Conservation (phyloP, 176 grass and related monocot species). For the Triticum timopheevii region DNA sequence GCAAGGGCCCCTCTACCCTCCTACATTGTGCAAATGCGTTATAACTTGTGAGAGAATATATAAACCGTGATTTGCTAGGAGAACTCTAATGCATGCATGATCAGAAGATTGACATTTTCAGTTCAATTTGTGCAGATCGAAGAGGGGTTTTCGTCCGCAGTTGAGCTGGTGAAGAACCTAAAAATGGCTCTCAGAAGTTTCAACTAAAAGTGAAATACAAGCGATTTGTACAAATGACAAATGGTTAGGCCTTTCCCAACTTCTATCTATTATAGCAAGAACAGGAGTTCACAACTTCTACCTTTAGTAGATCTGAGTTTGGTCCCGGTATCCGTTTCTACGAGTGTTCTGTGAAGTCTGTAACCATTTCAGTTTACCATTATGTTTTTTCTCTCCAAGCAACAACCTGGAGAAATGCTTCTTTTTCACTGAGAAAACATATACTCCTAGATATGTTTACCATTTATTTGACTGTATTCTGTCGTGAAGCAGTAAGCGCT, state of each 20-base stretch:
- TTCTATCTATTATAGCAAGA: too few species aligned
- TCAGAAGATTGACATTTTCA: background rate
- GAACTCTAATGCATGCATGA: background rate
- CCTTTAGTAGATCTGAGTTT: background rate
- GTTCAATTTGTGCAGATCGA: constrained; percentile 47
- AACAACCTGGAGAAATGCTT: too few species aligned
- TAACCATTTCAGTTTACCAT: background rate
- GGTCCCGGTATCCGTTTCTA: background rate
- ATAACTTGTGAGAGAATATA: background rate
- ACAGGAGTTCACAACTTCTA: too few species aligned
- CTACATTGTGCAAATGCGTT: too few species aligned
- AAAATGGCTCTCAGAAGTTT: constrained; percentile 41
- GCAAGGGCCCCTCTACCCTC: background rate
- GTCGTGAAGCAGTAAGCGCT: too few species aligned
- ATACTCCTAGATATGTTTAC: too few species aligned
- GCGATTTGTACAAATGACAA: too few species aligned
- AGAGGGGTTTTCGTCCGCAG: constrained; percentile 53
- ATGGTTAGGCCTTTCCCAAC: too few species aligned
- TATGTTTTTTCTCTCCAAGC: background rate
- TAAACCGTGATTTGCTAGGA: background rate
- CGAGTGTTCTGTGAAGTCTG: background rate
- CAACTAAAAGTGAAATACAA: constrained; percentile 21
- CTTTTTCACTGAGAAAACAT: background rate
- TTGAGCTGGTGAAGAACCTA: constrained; percentile 61
- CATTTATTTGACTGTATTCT: too few species aligned